Conservation (phyloP, 352 stramenopile genomes). For the Globisporangium paroecandrum region DNA sequence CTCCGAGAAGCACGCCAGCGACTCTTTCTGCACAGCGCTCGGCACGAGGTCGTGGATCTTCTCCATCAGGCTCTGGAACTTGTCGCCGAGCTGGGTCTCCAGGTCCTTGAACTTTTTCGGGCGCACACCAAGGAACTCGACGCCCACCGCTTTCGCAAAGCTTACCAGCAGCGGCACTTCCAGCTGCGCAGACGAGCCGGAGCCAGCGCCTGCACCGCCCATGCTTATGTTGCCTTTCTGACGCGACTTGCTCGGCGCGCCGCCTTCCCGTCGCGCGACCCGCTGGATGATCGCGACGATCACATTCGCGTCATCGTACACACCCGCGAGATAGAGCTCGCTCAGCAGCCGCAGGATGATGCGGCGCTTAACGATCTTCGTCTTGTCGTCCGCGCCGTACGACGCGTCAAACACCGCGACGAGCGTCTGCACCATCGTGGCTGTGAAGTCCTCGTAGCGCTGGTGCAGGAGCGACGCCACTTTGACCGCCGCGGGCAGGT, state of each 20-base stretch:
- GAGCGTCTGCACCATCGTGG: slow-evolving; percentile 49
- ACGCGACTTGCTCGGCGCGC: slow-evolving; percentile 34
- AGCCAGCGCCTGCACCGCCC: background rate
- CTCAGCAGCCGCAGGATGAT: slow-evolving; percentile 77
- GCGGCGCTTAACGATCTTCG: slow-evolving; percentile 67
- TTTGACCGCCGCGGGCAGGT: slow-evolving; percentile 82
- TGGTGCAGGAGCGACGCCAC: slow-evolving; percentile 90
- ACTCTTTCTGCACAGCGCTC: slow-evolving; percentile 52
- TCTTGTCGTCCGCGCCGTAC: slow-evolving; percentile 66
- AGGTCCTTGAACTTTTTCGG: slow-evolving; percentile 68
- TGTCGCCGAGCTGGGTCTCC: slow-evolving; percentile 27
- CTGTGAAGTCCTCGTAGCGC: slow-evolving; percentile 89
- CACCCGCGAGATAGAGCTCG: slow-evolving; percentile 79
- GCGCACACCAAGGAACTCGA: slow-evolving; percentile 83
- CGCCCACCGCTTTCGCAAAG: slow-evolving; percentile 91
- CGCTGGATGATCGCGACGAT: slow-evolving; percentile 82
- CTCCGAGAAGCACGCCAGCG: slow-evolving; percentile 80
- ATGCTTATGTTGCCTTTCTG: slow-evolving; percentile 44
- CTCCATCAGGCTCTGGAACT: slow-evolving; percentile 39
- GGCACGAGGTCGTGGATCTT: slow-evolving; percentile 55
- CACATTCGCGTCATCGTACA: slow-evolving; percentile 68
- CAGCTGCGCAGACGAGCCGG: slow-evolving; percentile 42
- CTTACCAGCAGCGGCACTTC: slow-evolving; percentile 93
- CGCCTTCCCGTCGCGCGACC: slow-evolving; percentile 53
- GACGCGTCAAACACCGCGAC: slow-evolving; percentile 53